These are phyloP conservation scores for Mycena vitilis DNA, from an alignment of 768 basidiomycete genomes.

Conservation along the genomic window DNA sequence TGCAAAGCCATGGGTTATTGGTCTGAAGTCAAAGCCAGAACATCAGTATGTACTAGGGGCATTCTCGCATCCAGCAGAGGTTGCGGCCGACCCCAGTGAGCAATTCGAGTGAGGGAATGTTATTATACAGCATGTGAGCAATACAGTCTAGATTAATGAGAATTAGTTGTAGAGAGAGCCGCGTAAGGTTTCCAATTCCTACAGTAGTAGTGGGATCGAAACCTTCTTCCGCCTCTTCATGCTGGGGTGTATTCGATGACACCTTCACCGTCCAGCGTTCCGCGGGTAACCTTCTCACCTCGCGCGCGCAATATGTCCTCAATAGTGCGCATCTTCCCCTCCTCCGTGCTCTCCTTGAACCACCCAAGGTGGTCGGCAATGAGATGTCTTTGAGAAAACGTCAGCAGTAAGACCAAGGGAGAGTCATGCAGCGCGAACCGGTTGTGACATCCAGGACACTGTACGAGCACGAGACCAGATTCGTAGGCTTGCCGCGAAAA, in stretches of 20 bases:
- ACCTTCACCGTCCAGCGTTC: conserved; percentile 23
- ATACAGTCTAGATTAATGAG: not conserved
- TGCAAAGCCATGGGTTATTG: no score
- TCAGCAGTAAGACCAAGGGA: conserved; percentile 12
- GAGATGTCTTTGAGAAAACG: conserved; percentile 64
- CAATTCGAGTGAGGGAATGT: not conserved
- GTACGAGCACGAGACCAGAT: conserved; percentile 88
- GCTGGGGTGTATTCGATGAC: conserved; percentile 27
- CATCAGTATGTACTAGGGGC: no score
- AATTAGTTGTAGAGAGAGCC: no score
- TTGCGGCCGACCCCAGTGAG: no score
- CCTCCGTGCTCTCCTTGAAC: conserved; percentile 87
- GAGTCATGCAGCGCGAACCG: conserved; percentile 62
- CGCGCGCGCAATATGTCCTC: conserved; percentile 84
- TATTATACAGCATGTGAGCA: conserved; percentile 1
- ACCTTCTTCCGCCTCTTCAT: not conserved
- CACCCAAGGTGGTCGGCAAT: conserved; percentile 93
- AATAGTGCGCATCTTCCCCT: conserved; percentile 79
- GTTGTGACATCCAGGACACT: conserved; percentile 92
- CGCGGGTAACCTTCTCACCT: conserved; percentile 66
- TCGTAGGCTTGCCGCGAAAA: conserved; percentile 90
- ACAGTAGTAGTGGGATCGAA: not conserved
- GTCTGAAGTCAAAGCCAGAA: no score
- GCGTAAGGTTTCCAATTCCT: no score
- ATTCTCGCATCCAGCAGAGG: no score